phyloP scores from a whole-genome alignment of 129 eudicot genomes.

The Cynara cardunculus region DNA sequence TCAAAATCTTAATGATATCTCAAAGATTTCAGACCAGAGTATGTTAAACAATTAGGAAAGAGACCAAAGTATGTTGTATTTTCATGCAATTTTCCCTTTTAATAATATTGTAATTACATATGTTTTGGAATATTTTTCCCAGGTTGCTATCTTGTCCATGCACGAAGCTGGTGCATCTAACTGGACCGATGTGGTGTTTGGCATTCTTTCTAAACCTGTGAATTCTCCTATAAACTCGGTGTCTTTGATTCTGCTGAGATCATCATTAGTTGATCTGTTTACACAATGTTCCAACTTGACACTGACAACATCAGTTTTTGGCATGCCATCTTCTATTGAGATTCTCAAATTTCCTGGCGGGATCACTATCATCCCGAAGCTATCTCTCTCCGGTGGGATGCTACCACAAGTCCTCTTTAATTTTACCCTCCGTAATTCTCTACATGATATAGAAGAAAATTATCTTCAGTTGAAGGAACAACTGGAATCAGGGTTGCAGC shows the following conservation, averaged over 20 bases:
- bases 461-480: slow-evolving; percentile 53
- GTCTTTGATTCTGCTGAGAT: slow-evolving; percentile 52
- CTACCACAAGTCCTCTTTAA: slow-evolving; percentile 51
- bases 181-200: slow-evolving; percentile 70
- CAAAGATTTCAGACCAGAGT: neutral
- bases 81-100: neutral
- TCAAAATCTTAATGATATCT: neutral
- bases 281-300: slow-evolving; percentile 56
- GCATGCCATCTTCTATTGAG: slow-evolving; percentile 57
- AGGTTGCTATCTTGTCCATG: slow-evolving; percentile 79
- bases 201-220: slow-evolving; percentile 57
- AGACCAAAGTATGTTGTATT: neutral
- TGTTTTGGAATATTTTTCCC: slow-evolving; percentile 9
- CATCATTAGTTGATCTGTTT: slow-evolving; percentile 57
- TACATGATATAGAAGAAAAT: slow-evolving; percentile 54
- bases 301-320: slow-evolving; percentile 57
- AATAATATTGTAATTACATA: neutral
- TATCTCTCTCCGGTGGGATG: slow-evolving; percentile 33
- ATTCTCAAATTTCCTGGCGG: slow-evolving; percentile 68
- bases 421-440: slow-evolving; percentile 63
- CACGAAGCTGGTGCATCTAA: slow-evolving; percentile 47
- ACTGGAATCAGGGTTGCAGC: slow-evolving; percentile 55
- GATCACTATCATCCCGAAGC: slow-evolving; percentile 54
- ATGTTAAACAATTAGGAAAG: neutral
- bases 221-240: slow-evolving; percentile 41